phyloP scores from a whole-genome alignment of 1,139 yeast species.

The Blastobotrys capitulatus region DNA sequence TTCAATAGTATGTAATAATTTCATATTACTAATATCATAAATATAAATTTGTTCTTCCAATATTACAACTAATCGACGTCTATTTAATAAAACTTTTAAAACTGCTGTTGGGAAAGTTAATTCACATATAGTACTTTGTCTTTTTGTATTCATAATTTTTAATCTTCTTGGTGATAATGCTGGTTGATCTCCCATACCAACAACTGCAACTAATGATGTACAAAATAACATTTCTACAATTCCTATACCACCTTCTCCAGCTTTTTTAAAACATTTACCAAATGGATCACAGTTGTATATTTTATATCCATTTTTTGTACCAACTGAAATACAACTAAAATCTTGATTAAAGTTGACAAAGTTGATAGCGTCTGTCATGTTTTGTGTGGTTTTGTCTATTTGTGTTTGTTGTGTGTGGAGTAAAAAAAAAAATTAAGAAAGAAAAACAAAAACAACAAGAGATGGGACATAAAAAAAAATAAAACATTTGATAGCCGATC shows the following conservation, averaged over 20 bases:
- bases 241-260: constrained; percentile 38
- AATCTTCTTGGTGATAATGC: constrained; percentile 74
- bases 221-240: constrained; percentile 88
- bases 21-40: constrained; percentile 86
- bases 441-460: too few relatives aligned
- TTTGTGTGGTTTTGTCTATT: not conserved
- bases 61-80: constrained; percentile 66
- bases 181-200: constrained; percentile 82
- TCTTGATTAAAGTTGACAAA: constrained; percentile 85
- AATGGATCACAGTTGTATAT: constrained; percentile 89
- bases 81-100: constrained; percentile 69
- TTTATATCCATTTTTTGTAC: constrained; percentile 69
- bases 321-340: constrained; percentile 80
- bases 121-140: constrained; percentile 69
- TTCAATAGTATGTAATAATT: constrained; percentile 80
- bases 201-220: constrained; percentile 81
- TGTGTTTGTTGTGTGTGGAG: not conserved
- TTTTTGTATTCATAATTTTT: constrained; percentile 73
- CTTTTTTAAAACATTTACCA: constrained; percentile 65
- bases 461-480: too few relatives aligned
- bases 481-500: too few relatives aligned
- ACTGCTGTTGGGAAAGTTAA: constrained; percentile 84
- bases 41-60: constrained; percentile 82
- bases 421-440: not conserved
- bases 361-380: constrained; percentile 33